phyloP scores from a whole-genome alignment of 345 rosid genomes.

The Gossypium longicalyx region DNA sequence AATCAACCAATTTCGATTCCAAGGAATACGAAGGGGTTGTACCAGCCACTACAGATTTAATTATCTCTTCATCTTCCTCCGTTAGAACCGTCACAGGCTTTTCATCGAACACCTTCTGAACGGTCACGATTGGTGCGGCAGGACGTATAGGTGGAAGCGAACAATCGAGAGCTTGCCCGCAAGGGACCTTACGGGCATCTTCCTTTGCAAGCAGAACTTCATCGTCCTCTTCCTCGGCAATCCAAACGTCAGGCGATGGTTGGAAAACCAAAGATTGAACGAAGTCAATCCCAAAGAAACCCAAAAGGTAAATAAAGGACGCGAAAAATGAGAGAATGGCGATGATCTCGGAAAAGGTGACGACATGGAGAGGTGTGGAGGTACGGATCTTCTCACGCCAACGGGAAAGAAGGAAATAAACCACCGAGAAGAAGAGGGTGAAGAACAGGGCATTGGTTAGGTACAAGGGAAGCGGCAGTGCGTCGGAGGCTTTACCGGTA shows the following conservation, averaged over 20 bases:
- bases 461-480: slow-evolving; percentile 47
- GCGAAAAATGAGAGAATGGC: slow-evolving; percentile 54
- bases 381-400: slow-evolving; percentile 79
- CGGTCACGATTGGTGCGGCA: neutral
- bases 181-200: slow-evolving; percentile 36
- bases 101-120: slow-evolving; percentile 10
- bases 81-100: slow-evolving; percentile 14
- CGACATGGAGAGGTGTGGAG: slow-evolving; percentile 56
- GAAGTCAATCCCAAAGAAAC: slow-evolving; percentile 65
- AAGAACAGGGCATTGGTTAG: slow-evolving; percentile 53
- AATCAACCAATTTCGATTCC: slow-evolving; percentile 59
- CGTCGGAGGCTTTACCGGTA: slow-evolving; percentile 35
- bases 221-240: slow-evolving; percentile 33
- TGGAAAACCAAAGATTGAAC: slow-evolving; percentile 53
- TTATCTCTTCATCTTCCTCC: slow-evolving; percentile 51
- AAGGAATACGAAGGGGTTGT: slow-evolving; percentile 52
- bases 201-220: slow-evolving; percentile 28
- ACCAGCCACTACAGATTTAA: slow-evolving; percentile 48
- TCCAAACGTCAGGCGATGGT: slow-evolving; percentile 52
- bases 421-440: slow-evolving; percentile 58
- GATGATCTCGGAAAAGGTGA: slow-evolving; percentile 48
- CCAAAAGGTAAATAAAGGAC: slow-evolving; percentile 52
- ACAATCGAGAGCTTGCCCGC: slow-evolving; percentile 53
- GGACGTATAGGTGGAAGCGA: neutral
- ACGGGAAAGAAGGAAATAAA: slow-evolving; percentile 55